A percentile compares a stretch with the other conserved stretches of the same genome.
phyloP scores from a whole-genome alignment of 192 early-diverging fungal species.

The Diversispora epigaea region DNA sequence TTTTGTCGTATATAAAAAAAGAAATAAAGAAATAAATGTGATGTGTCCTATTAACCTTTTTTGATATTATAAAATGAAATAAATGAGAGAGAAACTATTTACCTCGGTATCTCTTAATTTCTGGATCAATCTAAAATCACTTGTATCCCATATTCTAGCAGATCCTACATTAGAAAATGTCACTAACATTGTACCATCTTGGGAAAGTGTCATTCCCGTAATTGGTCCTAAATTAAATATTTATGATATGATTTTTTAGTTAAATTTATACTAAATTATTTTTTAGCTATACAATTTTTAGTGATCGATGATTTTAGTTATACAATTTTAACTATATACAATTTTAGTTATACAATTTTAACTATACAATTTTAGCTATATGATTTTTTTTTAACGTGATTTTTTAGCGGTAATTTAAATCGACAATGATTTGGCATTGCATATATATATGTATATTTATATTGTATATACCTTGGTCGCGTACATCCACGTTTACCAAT shows the following conservation, averaged over 20 bases:
- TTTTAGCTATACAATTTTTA: too few relatives aligned
- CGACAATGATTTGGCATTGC: too few relatives aligned
- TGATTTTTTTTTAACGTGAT: not conserved
- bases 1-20: slow-evolving; percentile 33
- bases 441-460: too few relatives aligned
- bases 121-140: slow-evolving; percentile 66
- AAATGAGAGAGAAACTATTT: slow-evolving; percentile 2
- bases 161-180: slow-evolving; percentile 82
- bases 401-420: not conserved
- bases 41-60: not conserved
- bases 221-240: slow-evolving; percentile 54
- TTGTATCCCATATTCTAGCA: slow-evolving; percentile 79
- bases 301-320: too few relatives aligned
- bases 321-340: slow-evolving; percentile 25
- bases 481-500: slow-evolving; percentile 61
- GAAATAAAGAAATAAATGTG: not conserved
- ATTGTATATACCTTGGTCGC: slow-evolving; percentile 60
- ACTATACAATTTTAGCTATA: slow-evolving; percentile 6
- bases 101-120: slow-evolving; percentile 69
- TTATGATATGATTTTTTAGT: not conserved
- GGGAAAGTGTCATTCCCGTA: slow-evolving; percentile 80
- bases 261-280: not conserved
- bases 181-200: slow-evolving; percentile 81
- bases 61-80: not conserved
- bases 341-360: not conserved